phyloP scores from a whole-genome alignment of 73 alveolate genomes.

The Paramecium caudatum region DNA sequence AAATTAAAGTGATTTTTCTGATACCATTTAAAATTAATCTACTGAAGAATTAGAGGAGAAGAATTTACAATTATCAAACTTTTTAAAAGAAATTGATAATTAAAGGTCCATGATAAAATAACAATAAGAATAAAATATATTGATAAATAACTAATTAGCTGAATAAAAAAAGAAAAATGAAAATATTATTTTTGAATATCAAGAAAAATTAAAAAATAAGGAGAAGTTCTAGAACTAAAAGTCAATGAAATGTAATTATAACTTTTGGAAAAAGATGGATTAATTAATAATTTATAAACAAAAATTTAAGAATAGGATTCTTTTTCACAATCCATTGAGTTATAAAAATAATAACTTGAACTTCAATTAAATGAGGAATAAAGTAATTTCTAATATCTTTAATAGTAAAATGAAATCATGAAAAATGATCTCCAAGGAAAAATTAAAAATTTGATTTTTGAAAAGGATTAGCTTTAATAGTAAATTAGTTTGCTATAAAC shows the following conservation, averaged over 20 bases:
- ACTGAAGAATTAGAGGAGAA: neutral
- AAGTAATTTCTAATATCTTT: too few relatives aligned
- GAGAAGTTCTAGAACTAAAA: neutral
- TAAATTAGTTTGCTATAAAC: too few relatives aligned
- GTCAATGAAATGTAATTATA: neutral
- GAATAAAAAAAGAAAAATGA: constrained; percentile 5
- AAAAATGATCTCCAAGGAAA: too few relatives aligned
- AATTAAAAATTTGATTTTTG: too few relatives aligned
- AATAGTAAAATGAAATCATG: too few relatives aligned
- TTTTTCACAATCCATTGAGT: too few relatives aligned
- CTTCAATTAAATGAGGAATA: too few relatives aligned
- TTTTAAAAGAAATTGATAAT: neutral
- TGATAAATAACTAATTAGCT: neutral
- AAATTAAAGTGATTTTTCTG: neutral
- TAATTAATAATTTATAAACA: neutral
- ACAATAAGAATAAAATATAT: neutral
- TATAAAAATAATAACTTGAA: too few relatives aligned
- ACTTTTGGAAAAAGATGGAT: neutral
- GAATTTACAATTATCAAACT: neutral
- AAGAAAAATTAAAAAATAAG: neutral
- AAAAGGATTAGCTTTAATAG: too few relatives aligned
- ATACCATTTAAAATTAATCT: neutral
- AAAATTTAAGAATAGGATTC: neutral
- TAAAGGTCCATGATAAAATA: neutral
- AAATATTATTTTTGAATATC: too few relatives aligned